phyloP scores from a whole-genome alignment of 2,329 filamentous ascomycete species.

The Phaeophleospora eucalypticola region DNA sequence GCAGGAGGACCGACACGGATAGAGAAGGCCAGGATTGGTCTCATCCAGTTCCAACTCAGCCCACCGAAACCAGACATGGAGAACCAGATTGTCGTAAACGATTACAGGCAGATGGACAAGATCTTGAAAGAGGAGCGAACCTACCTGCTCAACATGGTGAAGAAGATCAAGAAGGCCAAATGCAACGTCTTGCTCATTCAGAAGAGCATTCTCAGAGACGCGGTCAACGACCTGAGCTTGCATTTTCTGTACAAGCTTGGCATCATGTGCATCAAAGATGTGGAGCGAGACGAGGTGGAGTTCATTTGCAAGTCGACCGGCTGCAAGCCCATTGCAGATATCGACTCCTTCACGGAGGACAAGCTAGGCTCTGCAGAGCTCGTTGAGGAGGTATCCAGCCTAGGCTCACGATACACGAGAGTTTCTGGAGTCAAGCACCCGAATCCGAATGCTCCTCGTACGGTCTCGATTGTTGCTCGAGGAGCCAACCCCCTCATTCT shows the following conservation, averaged over 20 bases:
- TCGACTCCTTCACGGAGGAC: conserved; percentile 98
- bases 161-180: conserved; percentile 99
- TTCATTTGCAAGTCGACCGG: conserved; percentile 99
- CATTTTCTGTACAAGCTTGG: conserved; percentile 97
- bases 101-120: conserved; percentile 99
- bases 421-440: conserved; percentile 83
- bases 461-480: conserved; percentile 88
- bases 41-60: conserved; percentile 98
- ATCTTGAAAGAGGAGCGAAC: conserved; percentile 98
- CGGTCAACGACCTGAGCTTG: conserved; percentile 93
- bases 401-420: conserved; percentile 89
- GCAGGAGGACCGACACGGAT: conserved; percentile 86
- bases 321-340: conserved; percentile 97
- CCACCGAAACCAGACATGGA: conserved; percentile 99
- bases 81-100: conserved; percentile 98
- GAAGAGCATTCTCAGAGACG: conserved; percentile 95
- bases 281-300: conserved; percentile 97
- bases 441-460: conserved; percentile 59
- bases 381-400: conserved; percentile 84
- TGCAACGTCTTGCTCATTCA: conserved; percentile 98
- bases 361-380: conserved; percentile 93
- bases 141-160: conserved; percentile 97
- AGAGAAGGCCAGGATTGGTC: conserved; percentile 93
- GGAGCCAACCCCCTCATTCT: conserved; percentile 92
- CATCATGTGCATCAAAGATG: conserved; percentile 94